phyloP scores from a whole-genome alignment of 1,284 basidiomycete species.

The Trichosporon faecale region DNA sequence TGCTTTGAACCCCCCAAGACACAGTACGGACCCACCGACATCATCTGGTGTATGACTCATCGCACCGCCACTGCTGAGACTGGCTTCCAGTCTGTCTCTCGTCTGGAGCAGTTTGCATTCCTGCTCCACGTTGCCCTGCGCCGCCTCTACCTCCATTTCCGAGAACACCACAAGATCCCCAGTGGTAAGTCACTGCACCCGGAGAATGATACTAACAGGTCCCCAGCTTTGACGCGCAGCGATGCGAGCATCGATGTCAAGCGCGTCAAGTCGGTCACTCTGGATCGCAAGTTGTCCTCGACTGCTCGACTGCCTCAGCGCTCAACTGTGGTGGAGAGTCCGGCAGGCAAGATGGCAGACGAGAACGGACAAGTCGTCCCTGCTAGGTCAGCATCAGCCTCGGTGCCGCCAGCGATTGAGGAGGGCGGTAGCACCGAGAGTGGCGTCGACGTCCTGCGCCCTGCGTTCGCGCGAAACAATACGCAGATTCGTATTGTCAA shows the following conservation, averaged over 20 bases:
- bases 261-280: conserved; percentile 83
- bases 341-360: conserved; percentile 81
- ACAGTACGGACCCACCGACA: conserved; percentile 31
- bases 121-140: conserved; percentile 91
- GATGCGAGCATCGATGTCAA: conserved; percentile 73
- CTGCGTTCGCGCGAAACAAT: conserved; percentile 73
- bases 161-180: conserved; percentile 86
- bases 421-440: conserved; percentile 13
- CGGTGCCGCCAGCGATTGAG: conserved; percentile 7
- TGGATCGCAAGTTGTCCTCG: conserved; percentile 86
- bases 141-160: conserved; percentile 82
- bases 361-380: conserved; percentile 56
- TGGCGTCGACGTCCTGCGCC: conserved; percentile 59
- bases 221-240: conserved; percentile 22
- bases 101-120: conserved; percentile 97
- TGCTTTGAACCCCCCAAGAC: conserved; percentile 61
- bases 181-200: conserved; percentile 34
- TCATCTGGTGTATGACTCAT: conserved; percentile 74
- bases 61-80: conserved; percentile 62
- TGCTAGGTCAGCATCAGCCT: conserved; percentile 25
- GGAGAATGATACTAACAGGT: neutral
- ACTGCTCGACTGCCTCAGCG: conserved; percentile 87
- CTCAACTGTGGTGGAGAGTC: conserved; percentile 92
- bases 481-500: conserved; percentile 87
- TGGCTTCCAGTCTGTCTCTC: conserved; percentile 87